Evolutionary conservation across 2,329 filamentous ascomycete species (phyloP), one percentile per base, ranked within the genome.

Genomic region (Cladosporium sp.): DNA sequence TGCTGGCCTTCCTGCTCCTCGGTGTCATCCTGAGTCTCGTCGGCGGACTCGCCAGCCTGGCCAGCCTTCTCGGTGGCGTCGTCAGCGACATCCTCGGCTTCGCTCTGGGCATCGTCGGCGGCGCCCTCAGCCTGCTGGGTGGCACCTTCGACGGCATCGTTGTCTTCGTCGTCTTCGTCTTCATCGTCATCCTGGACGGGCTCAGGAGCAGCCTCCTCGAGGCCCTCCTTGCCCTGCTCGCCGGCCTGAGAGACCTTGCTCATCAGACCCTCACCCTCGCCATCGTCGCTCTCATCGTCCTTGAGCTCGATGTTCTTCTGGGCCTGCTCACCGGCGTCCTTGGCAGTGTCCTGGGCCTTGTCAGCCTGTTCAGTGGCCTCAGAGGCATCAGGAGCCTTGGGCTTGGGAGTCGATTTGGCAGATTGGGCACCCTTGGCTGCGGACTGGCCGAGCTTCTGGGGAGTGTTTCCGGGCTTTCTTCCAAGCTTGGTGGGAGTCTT

Each of bases 401-500:
- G 71, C 71, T 77, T 75, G 61, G 76, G 73, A 34, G 67, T 68
- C 36, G 74, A 60, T 21, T 74, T 59, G 55, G 54, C 38, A 28
- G 49, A 57, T 47, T 57, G 51, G 10, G 61, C 61, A 38, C 60
- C 65, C 58, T 65, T 69, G 58, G 71, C 66, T 54, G 70, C 75
- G 60, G 78, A 75, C 64, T 81, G 80, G 68, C 76, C 77, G 64
- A 82, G 74, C 74, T 81, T 81, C 52, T 78, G 77, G 51, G 72
- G 72, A 24, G 72, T 73, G 58, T 65, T 65, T 60, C 73, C 71
- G 65, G 78, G 74, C 75, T 81, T 81, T 69, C 80, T 74, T 68
- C 80, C 78, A 69, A 84, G 78, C 78, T 84, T 84, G 57, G 82
- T 84, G 44, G 82, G 82, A 68, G 82, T 84, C 76, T 81, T 81